Evolutionary conservation across 2,329 filamentous ascomycete species (phyloP).

Genomic region (Sporothrix luriei): DNA sequence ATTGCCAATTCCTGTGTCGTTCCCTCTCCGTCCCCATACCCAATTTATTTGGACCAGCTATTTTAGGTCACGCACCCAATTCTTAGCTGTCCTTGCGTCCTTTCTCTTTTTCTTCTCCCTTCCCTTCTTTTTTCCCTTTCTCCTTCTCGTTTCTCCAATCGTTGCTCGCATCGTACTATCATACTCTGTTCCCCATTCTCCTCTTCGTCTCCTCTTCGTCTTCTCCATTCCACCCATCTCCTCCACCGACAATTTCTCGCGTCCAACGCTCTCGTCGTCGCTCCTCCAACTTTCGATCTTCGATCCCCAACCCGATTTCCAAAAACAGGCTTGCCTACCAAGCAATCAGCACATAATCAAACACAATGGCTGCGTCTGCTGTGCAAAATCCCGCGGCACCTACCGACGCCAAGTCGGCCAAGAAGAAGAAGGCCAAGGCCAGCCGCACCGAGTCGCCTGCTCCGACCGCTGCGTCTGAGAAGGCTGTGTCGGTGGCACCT

Average conservation of each 20-base stretch:
- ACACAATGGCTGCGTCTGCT: slow-evolving; percentile 64
- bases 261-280: not conserved
- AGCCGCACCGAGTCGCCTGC: slow-evolving; percentile 60
- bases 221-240: not conserved
- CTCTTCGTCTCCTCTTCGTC: not conserved
- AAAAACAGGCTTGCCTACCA: slow-evolving; percentile 18
- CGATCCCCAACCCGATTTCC: not conserved
- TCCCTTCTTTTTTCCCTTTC: slow-evolving; percentile 1
- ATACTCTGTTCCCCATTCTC: not conserved
- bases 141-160: slow-evolving; percentile 5
- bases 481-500: slow-evolving; percentile 51
- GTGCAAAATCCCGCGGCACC: slow-evolving; percentile 65
- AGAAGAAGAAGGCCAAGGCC: slow-evolving; percentile 69
- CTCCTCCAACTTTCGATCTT: not conserved
- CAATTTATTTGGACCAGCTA: slow-evolving; percentile 22
- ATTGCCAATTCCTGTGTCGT: slow-evolving; percentile 1
- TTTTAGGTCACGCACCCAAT: slow-evolving; percentile 28
- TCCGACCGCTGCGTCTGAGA: slow-evolving; percentile 54
- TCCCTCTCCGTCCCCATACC: slow-evolving; percentile 20
- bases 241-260: not conserved
- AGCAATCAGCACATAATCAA: slow-evolving; percentile 7
- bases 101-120: slow-evolving; percentile 21
- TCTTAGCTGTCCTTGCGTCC: slow-evolving; percentile 19
- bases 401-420: slow-evolving; percentile 65
- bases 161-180: not conserved